Conservation (phyloP, 768 basidiomycete species). For the Termitomyces sp. region DNA sequence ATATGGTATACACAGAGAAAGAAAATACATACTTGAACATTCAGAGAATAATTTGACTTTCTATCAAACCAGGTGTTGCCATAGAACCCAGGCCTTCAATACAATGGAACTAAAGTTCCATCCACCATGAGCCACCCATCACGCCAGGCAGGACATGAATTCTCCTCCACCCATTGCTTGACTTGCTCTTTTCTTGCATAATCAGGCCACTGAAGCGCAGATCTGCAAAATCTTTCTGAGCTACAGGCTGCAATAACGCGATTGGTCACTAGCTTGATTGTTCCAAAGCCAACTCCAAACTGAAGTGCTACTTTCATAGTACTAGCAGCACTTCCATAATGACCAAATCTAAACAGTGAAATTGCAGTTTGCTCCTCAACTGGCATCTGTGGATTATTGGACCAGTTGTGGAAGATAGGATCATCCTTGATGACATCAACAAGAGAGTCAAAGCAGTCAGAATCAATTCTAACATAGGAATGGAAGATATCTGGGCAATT, state of each 20-base stretch:
- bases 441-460: too few species aligned
- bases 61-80: conserved; percentile 31
- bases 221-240: conserved; percentile 22
- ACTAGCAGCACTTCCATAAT: conserved; percentile 28
- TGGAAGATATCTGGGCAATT: conserved; percentile 8
- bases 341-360: conserved; percentile 16
- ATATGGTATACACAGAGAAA: too few species aligned
- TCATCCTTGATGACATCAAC: conserved; percentile 5
- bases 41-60: conserved; percentile 33
- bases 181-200: conserved; percentile 25
- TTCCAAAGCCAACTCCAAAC: conserved; percentile 29
- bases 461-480: conserved; percentile 15
- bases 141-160: conserved; percentile 27
- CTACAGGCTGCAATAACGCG: conserved; percentile 21
- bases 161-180: conserved; percentile 29
- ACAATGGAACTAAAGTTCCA: conserved; percentile 31
- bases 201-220: conserved; percentile 23
- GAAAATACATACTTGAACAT: conserved; percentile 10
- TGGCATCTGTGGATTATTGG: conserved; percentile 20
- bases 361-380: conserved; percentile 28
- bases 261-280: conserved; percentile 18
- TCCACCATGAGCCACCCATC: conserved; percentile 31
- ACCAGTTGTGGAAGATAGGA: conserved; percentile 21
- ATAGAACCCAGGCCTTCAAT: conserved; percentile 21
- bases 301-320: conserved; percentile 25